Evolutionary conservation across 805 yeast genomes (phyloP).

Genomic region (Candida patagonica): DNA sequence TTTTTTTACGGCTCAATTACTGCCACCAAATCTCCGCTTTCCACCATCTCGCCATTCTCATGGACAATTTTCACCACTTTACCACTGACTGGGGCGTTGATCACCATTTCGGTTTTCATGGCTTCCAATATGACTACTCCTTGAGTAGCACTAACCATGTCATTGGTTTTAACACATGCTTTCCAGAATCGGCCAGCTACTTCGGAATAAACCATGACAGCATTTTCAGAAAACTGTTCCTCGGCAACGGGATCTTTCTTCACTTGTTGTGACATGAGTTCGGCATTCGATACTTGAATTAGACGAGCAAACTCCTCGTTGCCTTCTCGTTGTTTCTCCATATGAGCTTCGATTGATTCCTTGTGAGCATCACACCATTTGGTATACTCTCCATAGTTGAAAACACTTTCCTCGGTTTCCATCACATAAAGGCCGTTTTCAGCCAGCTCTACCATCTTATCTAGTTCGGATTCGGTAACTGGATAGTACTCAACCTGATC

Average conservation of each 20-base stretch:
- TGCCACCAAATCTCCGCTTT: slow-evolving; percentile 91
- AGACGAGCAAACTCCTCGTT: slow-evolving; percentile 76
- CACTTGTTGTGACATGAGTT: slow-evolving; percentile 49
- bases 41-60: slow-evolving; percentile 90
- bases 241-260: slow-evolving; percentile 32
- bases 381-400: slow-evolving; percentile 72
- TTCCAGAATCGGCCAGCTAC: slow-evolving; percentile 97
- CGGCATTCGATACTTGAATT: slow-evolving; percentile 74
- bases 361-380: slow-evolving; percentile 69
- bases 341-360: slow-evolving; percentile 59
- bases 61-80: slow-evolving; percentile 38
- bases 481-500: slow-evolving; percentile 95
- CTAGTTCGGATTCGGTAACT: slow-evolving; percentile 77
- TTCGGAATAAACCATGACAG: slow-evolving; percentile 83
- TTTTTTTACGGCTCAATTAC: slow-evolving; percentile 44
- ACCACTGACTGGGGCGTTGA: slow-evolving; percentile 46
- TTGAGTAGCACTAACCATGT: slow-evolving; percentile 60
- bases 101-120: slow-evolving; percentile 97
- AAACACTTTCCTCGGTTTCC: slow-evolving; percentile 65
- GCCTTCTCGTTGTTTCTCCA: slow-evolving; percentile 66
- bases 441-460: slow-evolving; percentile 58
- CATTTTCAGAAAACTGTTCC: slow-evolving; percentile 63
- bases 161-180: slow-evolving; percentile 72
- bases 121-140: slow-evolving; percentile 89
- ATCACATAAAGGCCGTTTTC: slow-evolving; percentile 73